Evolutionary conservation across 768 basidiomycete genomes (phyloP), one percentile per base, ranked within the genome.

Genomic region (Botryobasidium botryosum): DNA sequence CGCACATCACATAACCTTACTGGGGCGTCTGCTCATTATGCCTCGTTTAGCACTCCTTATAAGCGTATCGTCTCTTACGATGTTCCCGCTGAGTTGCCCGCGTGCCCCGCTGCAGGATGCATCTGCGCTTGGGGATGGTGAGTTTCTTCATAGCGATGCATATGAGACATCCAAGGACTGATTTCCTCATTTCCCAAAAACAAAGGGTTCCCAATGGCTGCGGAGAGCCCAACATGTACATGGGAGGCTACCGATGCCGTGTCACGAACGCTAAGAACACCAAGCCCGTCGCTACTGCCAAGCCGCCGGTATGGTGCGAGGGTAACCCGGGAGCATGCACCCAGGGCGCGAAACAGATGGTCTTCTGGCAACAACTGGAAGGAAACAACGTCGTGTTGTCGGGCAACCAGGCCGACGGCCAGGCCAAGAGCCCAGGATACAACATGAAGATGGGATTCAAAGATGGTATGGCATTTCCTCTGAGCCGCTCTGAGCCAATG

Each of bases 211-310:
- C 47, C 21, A 44, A 44, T 17, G 10, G 4, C 23, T 44, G 44
- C 25, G 44, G 44, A 7, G 21, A 49, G 36, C 44, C 47, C 5
- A 49, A 49, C 36, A 43, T 49, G 15, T 49, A 49, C 38, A 37
- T 49, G 25, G 27, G 20, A 21, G 39, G 39, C 18, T 35, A 49
- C 43, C 32, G 47, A 6, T 49, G 47, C 43, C 40, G 26, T 13
- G 43, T 49, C 8, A 36, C 43, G 12, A 33, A 33, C 18, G 43
- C 43, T 4, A 32, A 20, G 10, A 35, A 38, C 6, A 43, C 43
- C 3, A 32, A 17, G 31, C 8, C 8, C 7, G 32, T 42, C 32
- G 40, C 32, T 4, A 25, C 44, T 15, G 44, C 46, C 15, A 23
- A 43, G 10, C 24, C 47, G 6, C 43, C 47, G 6, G 35, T 37